Evolutionary conservation across 805 yeast genomes (phyloP).

Genomic region (Myxozyma udenii): DNA sequence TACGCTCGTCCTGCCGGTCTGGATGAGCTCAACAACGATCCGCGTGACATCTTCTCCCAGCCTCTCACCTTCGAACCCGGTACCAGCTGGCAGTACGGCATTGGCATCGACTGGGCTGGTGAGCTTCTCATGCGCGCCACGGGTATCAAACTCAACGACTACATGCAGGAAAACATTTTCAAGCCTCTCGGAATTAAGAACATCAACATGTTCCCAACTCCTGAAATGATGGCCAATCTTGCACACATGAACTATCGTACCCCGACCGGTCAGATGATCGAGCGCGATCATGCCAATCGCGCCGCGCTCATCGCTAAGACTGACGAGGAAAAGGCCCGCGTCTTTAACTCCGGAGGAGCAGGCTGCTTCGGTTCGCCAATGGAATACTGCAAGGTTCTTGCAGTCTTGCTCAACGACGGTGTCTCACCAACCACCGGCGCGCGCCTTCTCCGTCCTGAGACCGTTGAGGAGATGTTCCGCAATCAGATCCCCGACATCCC

Average conservation of each 20-base stretch:
- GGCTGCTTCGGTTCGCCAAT: neutral
- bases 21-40: neutral
- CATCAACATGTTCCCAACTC: slow-evolving; percentile 29
- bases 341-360: neutral
- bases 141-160: slow-evolving; percentile 37
- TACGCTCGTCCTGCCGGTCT: neutral
- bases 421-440: neutral
- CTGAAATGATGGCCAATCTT: neutral
- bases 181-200: slow-evolving; percentile 37
- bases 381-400: neutral
- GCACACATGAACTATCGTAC: neutral
- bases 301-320: neutral
- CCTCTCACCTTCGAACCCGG: slow-evolving; percentile 43
- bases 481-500: slow-evolving; percentile 9
- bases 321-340: neutral
- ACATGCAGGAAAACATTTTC: slow-evolving; percentile 35
- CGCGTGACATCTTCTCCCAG: neutral
- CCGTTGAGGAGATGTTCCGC: slow-evolving; percentile 9
- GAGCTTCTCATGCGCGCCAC: slow-evolving; percentile 36
- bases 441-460: neutral
- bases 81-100: slow-evolving; percentile 40
- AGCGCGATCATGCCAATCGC: neutral
- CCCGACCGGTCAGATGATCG: neutral
- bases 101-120: slow-evolving; percentile 42
- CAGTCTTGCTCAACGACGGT: neutral